phyloP scores from a whole-genome alignment of 306 rosid genomes.

The Abrus precatorius region DNA sequence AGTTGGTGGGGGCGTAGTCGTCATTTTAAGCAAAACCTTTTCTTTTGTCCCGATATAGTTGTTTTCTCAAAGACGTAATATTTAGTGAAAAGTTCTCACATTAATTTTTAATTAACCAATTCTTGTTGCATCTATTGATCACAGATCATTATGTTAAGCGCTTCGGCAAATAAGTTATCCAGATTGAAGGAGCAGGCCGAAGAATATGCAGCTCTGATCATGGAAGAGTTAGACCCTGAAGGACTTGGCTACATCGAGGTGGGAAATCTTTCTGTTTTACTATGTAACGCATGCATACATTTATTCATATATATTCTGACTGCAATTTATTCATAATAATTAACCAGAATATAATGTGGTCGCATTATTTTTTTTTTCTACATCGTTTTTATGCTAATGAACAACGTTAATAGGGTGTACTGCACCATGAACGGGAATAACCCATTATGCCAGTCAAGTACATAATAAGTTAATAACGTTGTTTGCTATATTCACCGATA shows the following conservation, averaged over 20 bases:
- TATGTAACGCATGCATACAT: constrained; percentile 23
- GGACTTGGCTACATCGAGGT: constrained; percentile 98
- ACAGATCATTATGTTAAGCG: constrained; percentile 95
- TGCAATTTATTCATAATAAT: not conserved
- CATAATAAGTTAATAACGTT: not conserved
- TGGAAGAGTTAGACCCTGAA: constrained; percentile 99
- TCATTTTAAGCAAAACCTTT: constrained; percentile 45
- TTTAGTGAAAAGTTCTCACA: constrained; percentile 2
- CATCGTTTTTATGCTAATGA: not conserved
- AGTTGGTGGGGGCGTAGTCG: constrained; percentile 80
- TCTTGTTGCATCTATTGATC: constrained; percentile 29
- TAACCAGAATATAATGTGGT: not conserved
- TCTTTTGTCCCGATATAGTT: not conserved
- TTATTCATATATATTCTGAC: not conserved
- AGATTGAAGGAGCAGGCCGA: constrained; percentile 99
- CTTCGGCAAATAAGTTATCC: constrained; percentile 92
- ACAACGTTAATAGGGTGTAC: not conserved
- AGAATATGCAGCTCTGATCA: constrained; percentile 97
- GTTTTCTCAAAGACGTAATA: constrained; percentile 36
- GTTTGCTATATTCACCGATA: no score
- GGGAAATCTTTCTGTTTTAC: constrained; percentile 18
- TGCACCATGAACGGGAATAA: not conserved
- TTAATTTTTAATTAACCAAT: not conserved
- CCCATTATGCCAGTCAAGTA: not conserved
- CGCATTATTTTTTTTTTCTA: not conserved